These are phyloP conservation scores for Pilaira anomala DNA, from an alignment of 192 early-diverging fungal genomes.

Conservation along the genomic window DNA sequence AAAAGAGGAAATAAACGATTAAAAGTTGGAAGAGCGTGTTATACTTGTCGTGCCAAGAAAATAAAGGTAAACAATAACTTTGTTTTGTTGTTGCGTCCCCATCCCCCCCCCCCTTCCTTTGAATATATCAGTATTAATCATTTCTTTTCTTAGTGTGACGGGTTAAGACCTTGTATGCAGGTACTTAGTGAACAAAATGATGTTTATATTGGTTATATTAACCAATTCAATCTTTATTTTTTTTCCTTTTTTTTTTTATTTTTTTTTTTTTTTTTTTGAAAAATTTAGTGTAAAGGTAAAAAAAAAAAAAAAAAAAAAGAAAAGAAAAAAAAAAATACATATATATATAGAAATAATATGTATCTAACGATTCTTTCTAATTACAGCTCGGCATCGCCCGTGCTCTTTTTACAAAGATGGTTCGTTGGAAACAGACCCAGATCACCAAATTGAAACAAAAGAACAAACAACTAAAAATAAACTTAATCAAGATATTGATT, in stretches of 20 bases:
- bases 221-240: background rate
- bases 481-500: background rate
- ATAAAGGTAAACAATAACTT: conserved; percentile 15
- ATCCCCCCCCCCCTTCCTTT: background rate
- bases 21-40: conserved; percentile 25
- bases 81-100: too few species aligned
- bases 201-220: background rate
- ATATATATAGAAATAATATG: too few species aligned
- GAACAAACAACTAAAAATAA: background rate
- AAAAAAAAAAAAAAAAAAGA: background rate
- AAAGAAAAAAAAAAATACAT: too few species aligned
- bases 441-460: background rate
- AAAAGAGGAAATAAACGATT: conserved; percentile 3
- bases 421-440: conserved; percentile 5
- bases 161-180: conserved; percentile 31
- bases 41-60: conserved; percentile 21
- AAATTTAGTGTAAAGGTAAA: conserved; percentile 29
- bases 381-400: conserved; percentile 27
- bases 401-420: conserved; percentile 33
- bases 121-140: background rate
- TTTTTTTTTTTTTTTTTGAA: too few species aligned
- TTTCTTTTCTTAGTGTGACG: conserved; percentile 23
- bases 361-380: background rate
- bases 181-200: background rate
- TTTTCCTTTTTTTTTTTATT: too few species aligned